Evolutionary conservation across 306 rosid genomes (phyloP), one percentile per base, ranked within the genome.

Genomic region (Coriaria nepalensis): DNA sequence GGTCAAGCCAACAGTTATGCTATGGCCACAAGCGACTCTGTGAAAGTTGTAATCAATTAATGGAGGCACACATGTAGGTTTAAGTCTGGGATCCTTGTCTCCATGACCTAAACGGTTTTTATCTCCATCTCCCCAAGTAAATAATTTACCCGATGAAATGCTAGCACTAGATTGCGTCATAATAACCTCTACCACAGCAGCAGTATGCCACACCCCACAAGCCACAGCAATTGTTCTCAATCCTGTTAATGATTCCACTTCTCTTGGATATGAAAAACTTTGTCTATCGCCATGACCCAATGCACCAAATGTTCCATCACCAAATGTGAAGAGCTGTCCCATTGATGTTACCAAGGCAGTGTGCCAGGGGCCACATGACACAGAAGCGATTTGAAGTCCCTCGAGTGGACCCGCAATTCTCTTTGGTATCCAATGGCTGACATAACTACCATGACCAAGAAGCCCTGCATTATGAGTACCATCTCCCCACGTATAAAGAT

Each of bases 171-270:
- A 75, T 69, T 92, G 96, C 41, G 95, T 82, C 62, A 70, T 81
- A 20, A 85, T 92, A 73, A 92, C 94, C 78, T 85, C 96, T 45
- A 92, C 93, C 42, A 82, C 85, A 49, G 96, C 96, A 58, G 98
- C 96, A 63, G 96, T 92, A 62, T 85, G 96, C 96, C 98, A 92
- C 55, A 92, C 98, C 62, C 98, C 96, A 69, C 98, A 92, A 57
- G 98, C 94, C 69, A 78, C 93, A 47, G 96, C 73, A 62, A 82
- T 69, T 9, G 96, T 85, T 71, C 86, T 82, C 77, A 85, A 67
- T 38, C 96, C 98, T 32, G 78, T 71, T 14, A 92, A 68, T 29
- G 98, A 85, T 40, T 82, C 87, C 34, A 85, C 86, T 77, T 92
- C 98, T 70, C 77, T 77, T 33, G 98, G 96, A 62, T 69, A 77